Percentiles rank a stretch among this genome's conserved stretches.
These are phyloP conservation scores for Naganishia cerealis DNA, from an alignment of 1,284 basidiomycete genomes.

Conservation along the genomic window DNA sequence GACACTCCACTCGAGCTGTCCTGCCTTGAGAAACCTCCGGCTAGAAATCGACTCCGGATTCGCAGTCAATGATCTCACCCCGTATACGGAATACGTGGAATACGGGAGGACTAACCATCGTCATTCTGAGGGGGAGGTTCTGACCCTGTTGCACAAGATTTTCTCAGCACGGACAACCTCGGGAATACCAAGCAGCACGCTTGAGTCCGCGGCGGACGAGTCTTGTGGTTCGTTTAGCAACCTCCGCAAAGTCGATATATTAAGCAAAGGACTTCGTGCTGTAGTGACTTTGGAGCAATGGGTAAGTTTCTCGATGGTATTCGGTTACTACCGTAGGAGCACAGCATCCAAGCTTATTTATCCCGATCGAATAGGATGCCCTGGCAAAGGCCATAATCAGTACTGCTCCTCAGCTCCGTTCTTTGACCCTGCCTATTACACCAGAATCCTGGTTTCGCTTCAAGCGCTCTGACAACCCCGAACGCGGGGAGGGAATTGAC, in stretches of 20 bases:
- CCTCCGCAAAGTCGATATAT: background rate
- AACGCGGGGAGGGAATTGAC: too few species aligned
- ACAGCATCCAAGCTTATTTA: background rate
- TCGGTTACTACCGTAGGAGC: background rate
- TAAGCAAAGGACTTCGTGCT: background rate
- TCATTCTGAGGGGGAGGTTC: too few species aligned
- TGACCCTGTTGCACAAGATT: too few species aligned
- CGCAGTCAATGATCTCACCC: background rate
- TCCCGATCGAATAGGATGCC: background rate
- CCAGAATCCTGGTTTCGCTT: background rate
- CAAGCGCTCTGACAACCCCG: too few species aligned
- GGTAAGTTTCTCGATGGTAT: background rate
- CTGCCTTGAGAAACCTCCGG: background rate
- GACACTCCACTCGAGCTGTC: background rate
- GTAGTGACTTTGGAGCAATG: background rate
- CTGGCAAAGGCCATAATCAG: background rate
- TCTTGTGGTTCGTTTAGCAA: background rate
- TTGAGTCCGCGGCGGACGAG: too few species aligned
- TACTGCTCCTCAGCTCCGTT: background rate
- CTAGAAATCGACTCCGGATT: background rate
- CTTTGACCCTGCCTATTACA: background rate
- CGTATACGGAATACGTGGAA: too few species aligned
- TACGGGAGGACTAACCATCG: too few species aligned
- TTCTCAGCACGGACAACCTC: too few species aligned
- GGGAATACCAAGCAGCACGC: too few species aligned